Evolutionary conservation across 495 filamentous ascomycete genomes (phyloP).

Genomic region (Penicillium ucsense): DNA sequence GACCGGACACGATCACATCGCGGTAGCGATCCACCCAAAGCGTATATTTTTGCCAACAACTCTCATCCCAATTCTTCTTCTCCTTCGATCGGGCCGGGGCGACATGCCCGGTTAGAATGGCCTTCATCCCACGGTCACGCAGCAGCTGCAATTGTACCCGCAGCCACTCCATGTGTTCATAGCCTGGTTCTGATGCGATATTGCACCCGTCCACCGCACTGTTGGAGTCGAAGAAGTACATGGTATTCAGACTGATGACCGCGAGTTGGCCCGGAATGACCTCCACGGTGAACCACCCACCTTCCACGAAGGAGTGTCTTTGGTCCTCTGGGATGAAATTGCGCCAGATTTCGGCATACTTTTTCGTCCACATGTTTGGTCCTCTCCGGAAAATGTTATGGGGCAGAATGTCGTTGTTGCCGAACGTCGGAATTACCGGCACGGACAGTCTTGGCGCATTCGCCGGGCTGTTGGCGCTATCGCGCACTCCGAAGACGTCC

Average conservation of each 20-base stretch:
- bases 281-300: conserved; percentile 90
- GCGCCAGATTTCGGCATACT: conserved; percentile 65
- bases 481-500: conserved; percentile 53
- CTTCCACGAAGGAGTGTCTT: conserved; percentile 80
- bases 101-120: conserved; percentile 88
- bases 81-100: conserved; percentile 75
- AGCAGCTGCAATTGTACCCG: conserved; percentile 81
- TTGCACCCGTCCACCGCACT: conserved; percentile 85
- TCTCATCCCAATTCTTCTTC: conserved; percentile 85
- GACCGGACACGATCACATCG: conserved; percentile 68
- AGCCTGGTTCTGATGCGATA: conserved; percentile 68
- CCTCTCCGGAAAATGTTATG: conserved; percentile 88
- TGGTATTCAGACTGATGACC: conserved; percentile 90
- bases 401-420: conserved; percentile 95
- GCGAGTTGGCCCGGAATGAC: conserved; percentile 80
- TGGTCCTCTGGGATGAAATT: conserved; percentile 89
- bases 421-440: conserved; percentile 81
- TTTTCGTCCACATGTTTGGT: conserved; percentile 73
- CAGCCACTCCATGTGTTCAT: conserved; percentile 93
- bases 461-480: conserved; percentile 32
- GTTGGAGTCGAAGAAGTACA: conserved; percentile 94
- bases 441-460: conserved; percentile 47
- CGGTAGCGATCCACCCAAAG: conserved; percentile 84
- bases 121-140: conserved; percentile 80
- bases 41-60: conserved; percentile 97